Conservation (phyloP, 2,329 filamentous ascomycete genomes). For the Xylariaceae sp. region DNA sequence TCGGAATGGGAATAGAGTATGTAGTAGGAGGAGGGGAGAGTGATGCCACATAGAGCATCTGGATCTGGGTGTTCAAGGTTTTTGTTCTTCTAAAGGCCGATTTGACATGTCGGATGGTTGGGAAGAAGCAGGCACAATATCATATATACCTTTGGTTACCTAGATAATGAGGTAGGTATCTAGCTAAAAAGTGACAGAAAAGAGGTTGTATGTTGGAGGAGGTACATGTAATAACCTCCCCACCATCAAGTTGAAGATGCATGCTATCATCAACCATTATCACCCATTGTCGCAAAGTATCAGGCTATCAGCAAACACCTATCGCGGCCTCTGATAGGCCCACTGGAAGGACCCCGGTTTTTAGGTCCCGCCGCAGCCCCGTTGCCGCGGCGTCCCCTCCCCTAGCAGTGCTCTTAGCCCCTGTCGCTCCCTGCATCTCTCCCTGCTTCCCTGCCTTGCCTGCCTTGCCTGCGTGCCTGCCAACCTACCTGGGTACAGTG, state of each 20-base stretch:
- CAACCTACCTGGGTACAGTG: no score
- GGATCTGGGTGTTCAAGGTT: background rate
- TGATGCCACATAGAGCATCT: background rate
- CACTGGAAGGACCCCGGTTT: conserved; percentile 5
- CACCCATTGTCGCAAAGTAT: background rate
- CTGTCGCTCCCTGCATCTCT: no score
- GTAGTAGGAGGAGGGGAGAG: background rate
- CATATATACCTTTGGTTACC: no score
- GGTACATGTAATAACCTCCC: conserved; percentile 4
- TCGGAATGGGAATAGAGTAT: conserved; percentile 15
- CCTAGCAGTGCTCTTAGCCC: no score
- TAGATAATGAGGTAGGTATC: background rate
- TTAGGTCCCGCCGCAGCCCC: conserved; percentile 17
- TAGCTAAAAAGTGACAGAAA: background rate
- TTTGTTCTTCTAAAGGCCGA: background rate
- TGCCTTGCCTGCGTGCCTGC: no score
- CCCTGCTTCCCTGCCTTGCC: no score
- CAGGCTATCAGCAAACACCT: conserved; percentile 15
- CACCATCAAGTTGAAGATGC: conserved; percentile 6
- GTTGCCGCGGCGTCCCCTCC: conserved; percentile 10
- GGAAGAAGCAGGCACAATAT: conserved; percentile 15
- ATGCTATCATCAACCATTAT: background rate
- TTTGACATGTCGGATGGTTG: conserved; percentile 4
- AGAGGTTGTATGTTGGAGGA: no score
- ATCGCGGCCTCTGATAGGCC: conserved; percentile 18